Evolutionary conservation across 2,329 filamentous ascomycete genomes (phyloP), one percentile per base, ranked within the genome.

Genomic region (Malbranchea cinnamomea): DNA sequence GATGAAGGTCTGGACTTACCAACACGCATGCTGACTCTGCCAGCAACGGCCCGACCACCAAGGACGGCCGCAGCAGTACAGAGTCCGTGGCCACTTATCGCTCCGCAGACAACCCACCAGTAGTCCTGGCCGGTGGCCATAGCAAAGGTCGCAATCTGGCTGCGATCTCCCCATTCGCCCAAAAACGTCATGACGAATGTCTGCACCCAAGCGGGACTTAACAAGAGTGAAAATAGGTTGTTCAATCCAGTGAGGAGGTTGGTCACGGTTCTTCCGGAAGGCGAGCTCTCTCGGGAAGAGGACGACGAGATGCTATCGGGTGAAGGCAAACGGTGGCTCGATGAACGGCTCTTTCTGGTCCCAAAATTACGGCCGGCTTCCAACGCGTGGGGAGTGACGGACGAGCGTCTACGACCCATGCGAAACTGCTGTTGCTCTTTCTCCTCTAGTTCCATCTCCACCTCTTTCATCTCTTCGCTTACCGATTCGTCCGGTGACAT

Each of bases 111-210:
- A 20, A 98, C 89, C 80, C 84, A 94, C 87, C 87, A 95, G 56
- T 95, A 98, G 52, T 98, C 89, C 54, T 92, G 82, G 12, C 89
- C 89, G 19, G 89, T 87, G 28, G 89, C 89, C 89, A 98, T 98
- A 31, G 89, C 89, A 49, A 98, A 92, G 0, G 89, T 98, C 13
- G 89, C 89, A 47, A 98, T 95, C 60, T 98, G 89, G 52, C 82
- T 92, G 42, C 89, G 74, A 49, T 98, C 89, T 34, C 89, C 89
- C 89, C 89, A 98, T 55, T 98, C 89, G 23, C 89, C 89, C 17
- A 98, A 61, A 59, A 98, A 98, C 2, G 89, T 98, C 89, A 98
- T 98, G 44, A 91, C 72, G 50, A 98, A 98, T 0, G 89, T 98
- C 58, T 95, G 87, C 9, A 98, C 89, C 89, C 89, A 98, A 1